A percentile compares a stretch with the other conserved stretches of the same genome.
Evolutionary conservation across 2,329 filamentous ascomycete species (phyloP).

Genomic region (Cyanodermella asteris): DNA sequence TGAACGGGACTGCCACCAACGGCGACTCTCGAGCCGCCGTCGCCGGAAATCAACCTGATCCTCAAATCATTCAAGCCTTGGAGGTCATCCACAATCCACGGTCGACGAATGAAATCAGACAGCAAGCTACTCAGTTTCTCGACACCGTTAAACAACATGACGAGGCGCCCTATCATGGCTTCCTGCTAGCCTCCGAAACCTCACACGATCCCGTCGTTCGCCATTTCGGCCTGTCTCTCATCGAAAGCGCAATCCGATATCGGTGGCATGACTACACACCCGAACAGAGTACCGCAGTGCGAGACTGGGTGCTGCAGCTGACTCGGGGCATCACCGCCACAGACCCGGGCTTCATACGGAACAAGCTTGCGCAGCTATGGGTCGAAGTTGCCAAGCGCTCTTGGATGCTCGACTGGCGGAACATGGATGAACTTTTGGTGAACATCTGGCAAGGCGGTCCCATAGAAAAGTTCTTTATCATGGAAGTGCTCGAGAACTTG

Average conservation of each 20-base stretch:
- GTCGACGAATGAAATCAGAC: conserved; percentile 59
- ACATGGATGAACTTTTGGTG: conserved; percentile 74
- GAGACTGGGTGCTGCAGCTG: conserved; percentile 58
- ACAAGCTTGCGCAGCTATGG: conserved; percentile 90
- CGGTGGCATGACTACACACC: conserved; percentile 53
- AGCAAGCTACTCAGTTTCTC: conserved; percentile 66
- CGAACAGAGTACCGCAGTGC: conserved; percentile 45
- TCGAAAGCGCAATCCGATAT: conserved; percentile 77
- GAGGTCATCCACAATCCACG: conserved; percentile 67
- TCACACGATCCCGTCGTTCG: conserved; percentile 61
- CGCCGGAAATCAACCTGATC: no score
- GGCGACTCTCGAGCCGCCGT: conserved; percentile 28
- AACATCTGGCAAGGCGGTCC: conserved; percentile 48
- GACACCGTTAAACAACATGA: conserved; percentile 62
- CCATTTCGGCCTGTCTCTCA: conserved; percentile 78
- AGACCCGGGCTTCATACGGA: conserved; percentile 67
- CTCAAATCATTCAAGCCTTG: conserved; percentile 59
- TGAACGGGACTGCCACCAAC: conserved; percentile 3
- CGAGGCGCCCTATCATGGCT: conserved; percentile 69
- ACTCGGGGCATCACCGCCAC: conserved; percentile 46
- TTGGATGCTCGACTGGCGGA: conserved; percentile 83
- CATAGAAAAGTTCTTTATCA: conserved; percentile 63
- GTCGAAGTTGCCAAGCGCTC: conserved; percentile 80
- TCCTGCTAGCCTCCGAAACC: conserved; percentile 54
- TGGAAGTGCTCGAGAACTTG: conserved; percentile 72